Percentiles rank a stretch among this genome's conserved stretches.
Evolutionary conservation across 371 early-diverging fungal genomes (phyloP).

Genomic region (Apophysomyces ossiformis): DNA sequence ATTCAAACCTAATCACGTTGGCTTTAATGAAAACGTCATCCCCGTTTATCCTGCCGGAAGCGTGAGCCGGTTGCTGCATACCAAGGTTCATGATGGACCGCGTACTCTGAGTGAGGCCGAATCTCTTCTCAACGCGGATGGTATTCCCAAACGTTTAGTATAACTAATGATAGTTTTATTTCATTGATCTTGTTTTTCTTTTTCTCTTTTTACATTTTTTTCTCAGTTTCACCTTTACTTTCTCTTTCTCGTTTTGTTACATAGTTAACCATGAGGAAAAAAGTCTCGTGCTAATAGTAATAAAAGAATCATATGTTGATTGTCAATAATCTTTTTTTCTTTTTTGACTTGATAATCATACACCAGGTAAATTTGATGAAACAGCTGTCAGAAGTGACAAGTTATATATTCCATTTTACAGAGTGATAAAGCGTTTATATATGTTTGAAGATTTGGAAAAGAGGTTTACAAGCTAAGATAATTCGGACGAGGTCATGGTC

Average conservation of each 20-base stretch:
- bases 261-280: too few relatives aligned
- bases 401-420: too few relatives aligned
- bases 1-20: conserved; percentile 50
- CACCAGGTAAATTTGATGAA: too few relatives aligned
- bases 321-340: too few relatives aligned
- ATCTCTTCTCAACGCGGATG: conserved; percentile 64
- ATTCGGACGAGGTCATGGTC: not conserved
- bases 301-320: too few relatives aligned
- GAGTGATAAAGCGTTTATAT: too few relatives aligned
- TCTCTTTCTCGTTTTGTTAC: too few relatives aligned
- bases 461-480: not conserved
- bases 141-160: conserved; percentile 54
- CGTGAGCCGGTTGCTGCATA: conserved; percentile 89
- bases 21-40: conserved; percentile 60
- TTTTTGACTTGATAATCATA: too few relatives aligned
- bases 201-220: not conserved
- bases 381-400: too few relatives aligned
- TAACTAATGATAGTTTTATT: conserved; percentile 14
- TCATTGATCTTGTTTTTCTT: not conserved
- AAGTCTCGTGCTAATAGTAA: too few relatives aligned
- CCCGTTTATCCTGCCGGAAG: conserved; percentile 72
- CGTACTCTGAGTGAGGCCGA: conserved; percentile 65
- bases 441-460: too few relatives aligned
- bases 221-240: too few relatives aligned
- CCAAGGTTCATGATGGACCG: conserved; percentile 94